Evolutionary conservation across 345 rosid genomes (phyloP), one percentile per base, ranked within the genome.

Genomic region (Laguncularia racemosa): DNA sequence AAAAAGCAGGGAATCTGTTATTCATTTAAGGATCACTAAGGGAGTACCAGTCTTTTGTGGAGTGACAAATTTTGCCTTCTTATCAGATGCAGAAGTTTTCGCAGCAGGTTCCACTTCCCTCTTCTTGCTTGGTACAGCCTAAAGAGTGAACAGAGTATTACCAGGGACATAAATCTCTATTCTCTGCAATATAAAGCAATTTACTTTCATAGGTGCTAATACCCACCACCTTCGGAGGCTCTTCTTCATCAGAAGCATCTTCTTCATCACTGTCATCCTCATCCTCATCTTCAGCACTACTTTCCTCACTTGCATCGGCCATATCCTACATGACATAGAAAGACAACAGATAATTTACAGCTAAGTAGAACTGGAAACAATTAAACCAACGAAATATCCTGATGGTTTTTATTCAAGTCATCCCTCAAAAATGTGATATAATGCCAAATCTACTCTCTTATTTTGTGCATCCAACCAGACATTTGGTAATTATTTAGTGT

Each of bases 61-160:
- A 51, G 91, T 83, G 44, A 65, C 76, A n/a, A 82, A 77, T 51
- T 85, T 91, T 16, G 81, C 77, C 74, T 84, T 91, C 80, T 91
- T 91, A 43, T 62, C 75, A 28, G 88, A 71, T 20, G 62, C 61
- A 51, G 81, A 63, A 2, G 73, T 69, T 70, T 78, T 85, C 2
- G 61, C 52, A 16, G 72, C 63, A 26, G 85, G 58, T 51, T 85
- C 84, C 6, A 68, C 69, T 14, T 88, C 16, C 61, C 95, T 91
- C 76, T 91, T 91, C 84, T 85, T 88, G 48, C 74, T 57, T 17
- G 61, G 67, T 63, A 72, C 86, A 67, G 57, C 62, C 95, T 84
- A 55, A 10, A 44, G 51, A 48, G 60, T 38, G 16, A 48, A 16
- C 50, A 55, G 47, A 44, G 15, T 17, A 53, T 14, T 14, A 23